Evolutionary conservation across 768 basidiomycete genomes (phyloP), one percentile per base, ranked within the genome.

Genomic region (button mushroom (Agaricus bisporus)): DNA sequence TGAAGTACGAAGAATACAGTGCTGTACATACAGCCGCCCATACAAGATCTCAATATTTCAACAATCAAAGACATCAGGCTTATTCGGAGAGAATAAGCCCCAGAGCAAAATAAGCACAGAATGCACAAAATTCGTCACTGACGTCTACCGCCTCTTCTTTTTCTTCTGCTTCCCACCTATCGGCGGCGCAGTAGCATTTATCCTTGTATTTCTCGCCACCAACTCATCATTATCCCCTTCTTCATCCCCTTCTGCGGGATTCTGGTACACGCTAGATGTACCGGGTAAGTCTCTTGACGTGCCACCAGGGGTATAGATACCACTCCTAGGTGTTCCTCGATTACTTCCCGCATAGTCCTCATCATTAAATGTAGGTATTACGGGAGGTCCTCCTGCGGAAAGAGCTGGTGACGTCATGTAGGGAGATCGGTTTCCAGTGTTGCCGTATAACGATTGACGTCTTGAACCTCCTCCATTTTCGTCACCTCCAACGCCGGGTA

Each of bases 181-280:
- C 4, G 38, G 18, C 2, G 52, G 52, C 38, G 52, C 52, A 28
- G 52, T 54, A 12, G 52, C 52, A 41, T 54, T 54, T 9, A 54
- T 54, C 52, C 25, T 54, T 44, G 52, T 54, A 41, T 54, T 54
- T 36, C 52, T 54, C 20, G 37, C 45, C 7, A 54, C 36, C 18
- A 47, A 32, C 10, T 41, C 46, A 22, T 47, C 52, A 5, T 26
- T 22, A 20, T 25, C 48, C 36, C 37, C 51, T 20, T 54, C 52
- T 38, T 41, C 51, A 15, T 52, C n/a, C 39, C 52, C 15, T 39
- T 45, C 45, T 29, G 37, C 26, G 38, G 52, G 52, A 25, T 54
- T 54, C 45, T 54, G 52, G 41, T 54, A 54, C 22, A 54, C 52
- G 20, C 45, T 29, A 45, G 20, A 22, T 4, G 22, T 26, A 15